Evolutionary conservation across 805 yeast species (phyloP).

Genomic region (Saccharomycopsis fodiens): DNA sequence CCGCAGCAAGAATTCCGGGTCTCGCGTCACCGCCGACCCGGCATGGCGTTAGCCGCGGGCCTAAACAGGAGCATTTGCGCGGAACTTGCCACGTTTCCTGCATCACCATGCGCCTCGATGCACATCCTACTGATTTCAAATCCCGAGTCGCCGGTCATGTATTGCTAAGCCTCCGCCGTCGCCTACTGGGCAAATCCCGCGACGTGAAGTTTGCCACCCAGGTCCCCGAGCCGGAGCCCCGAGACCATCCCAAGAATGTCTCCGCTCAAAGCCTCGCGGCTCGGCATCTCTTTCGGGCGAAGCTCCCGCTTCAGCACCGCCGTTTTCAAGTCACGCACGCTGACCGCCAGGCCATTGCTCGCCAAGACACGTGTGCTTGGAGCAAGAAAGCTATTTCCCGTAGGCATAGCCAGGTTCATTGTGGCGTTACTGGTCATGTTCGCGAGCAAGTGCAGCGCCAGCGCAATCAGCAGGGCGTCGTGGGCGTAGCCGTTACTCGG

Average conservation of each 20-base stretch:
- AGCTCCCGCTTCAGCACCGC: neutral
- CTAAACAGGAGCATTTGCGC: too few species aligned
- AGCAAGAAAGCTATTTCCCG: neutral
- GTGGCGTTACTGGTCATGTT: conserved; percentile 3
- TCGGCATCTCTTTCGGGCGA: neutral
- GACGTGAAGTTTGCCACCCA: neutral
- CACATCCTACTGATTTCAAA: neutral
- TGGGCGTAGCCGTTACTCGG: neutral
- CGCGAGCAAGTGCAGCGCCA: conserved; percentile 4
- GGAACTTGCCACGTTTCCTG: too few species aligned
- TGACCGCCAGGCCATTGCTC: neutral
- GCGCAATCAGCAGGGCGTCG: conserved; percentile 7
- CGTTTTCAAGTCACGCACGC: conserved; percentile 1
- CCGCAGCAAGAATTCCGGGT: too few species aligned
- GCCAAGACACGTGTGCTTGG: neutral
- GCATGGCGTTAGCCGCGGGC: too few species aligned
- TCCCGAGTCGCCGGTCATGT: neutral
- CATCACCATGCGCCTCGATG: neutral
- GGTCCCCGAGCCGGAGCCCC: conserved; percentile 4
- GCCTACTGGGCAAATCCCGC: neutral
- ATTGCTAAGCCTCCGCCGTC: neutral
- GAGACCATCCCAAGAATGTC: neutral
- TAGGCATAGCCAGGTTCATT: neutral
- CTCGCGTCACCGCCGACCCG: too few species aligned
- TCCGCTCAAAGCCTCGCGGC: neutral